Evolutionary conservation across 1,139 yeast genomes (phyloP).

Genomic region (Debaryomyces psychrophilus): DNA sequence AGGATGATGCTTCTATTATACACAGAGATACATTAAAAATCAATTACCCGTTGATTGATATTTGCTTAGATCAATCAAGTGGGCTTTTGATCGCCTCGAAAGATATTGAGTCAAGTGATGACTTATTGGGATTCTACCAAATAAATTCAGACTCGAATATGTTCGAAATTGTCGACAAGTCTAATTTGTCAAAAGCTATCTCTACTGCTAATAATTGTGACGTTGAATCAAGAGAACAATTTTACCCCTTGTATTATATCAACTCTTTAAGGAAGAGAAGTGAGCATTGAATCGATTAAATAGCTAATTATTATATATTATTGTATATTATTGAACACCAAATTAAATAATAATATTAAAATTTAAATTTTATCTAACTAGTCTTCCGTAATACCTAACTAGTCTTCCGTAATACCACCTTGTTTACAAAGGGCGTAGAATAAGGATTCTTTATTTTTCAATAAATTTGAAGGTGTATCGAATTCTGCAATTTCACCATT

Average conservation of each 20-base stretch:
- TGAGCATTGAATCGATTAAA: conserved; percentile 50
- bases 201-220: conserved; percentile 35
- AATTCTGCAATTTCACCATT: conserved; percentile 86
- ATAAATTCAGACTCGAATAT: conserved; percentile 18
- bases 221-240: conserved; percentile 42
- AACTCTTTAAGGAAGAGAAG: conserved; percentile 78
- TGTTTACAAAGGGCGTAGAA: conserved; percentile 80
- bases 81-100: conserved; percentile 47
- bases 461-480: conserved; percentile 72
- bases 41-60: conserved; percentile 29
- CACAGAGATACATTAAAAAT: conserved; percentile 34
- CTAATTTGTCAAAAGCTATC: conserved; percentile 17
- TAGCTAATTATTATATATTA: neutral
- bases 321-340: conserved; percentile 1
- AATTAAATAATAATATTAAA: neutral
- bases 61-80: conserved; percentile 21
- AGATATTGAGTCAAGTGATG: conserved; percentile 42
- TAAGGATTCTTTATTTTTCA: conserved; percentile 66
- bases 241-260: conserved; percentile 66
- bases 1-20: conserved; percentile 22
- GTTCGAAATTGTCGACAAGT: conserved; percentile 13
- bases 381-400: conserved; percentile 42
- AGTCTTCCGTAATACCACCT: conserved; percentile 52
- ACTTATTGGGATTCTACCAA: conserved; percentile 31
- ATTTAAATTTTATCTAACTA: conserved; percentile 12